Evolutionary conservation across 2,329 filamentous ascomycete genomes (phyloP), one percentile per base, ranked within the genome.

Genomic region (Arachnomyces sp.): DNA sequence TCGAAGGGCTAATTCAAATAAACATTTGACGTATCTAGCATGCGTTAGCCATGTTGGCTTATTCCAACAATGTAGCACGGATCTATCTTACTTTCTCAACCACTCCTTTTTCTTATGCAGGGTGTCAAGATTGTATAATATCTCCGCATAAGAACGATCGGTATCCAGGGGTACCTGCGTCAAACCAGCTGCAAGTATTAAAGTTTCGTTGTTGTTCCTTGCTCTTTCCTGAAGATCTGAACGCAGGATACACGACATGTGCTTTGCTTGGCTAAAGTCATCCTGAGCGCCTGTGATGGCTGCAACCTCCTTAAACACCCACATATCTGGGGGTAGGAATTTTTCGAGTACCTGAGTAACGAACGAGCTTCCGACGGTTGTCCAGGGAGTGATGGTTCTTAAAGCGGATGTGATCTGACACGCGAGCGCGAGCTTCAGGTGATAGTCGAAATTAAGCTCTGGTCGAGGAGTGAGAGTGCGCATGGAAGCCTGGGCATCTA

Each of bases 371-470:
- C 43, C 43, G 4, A 16, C 25, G 0, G 49, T 38, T 7, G 42
- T 39, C 45, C 50, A 54, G 7, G 52, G 50, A 8, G 45, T 46
- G 8, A 54, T 52, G 3, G 50, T 48, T 28, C 52, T 34, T 3
- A 52, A 35, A 7, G 44, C 52, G 7, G 49, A 52, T 1, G 50
- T 52, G 9, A 54, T 47, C n/a, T 51, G 49, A 36, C 48, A 53
- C 2, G 47, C 49, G 3, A 54, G 17, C 2, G 52, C 50, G 2
- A 52, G 37, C 15, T 54, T 53, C 7, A 54, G 28, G 25, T 53
- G 44, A 25, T 43, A 52, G 3, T 15, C n/a, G 11, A 52, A 53
- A 1, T 44, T 15, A 1, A 49, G 33, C 5, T 53, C 39, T 12
- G 52, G 43, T 6, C 46, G 43, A 2, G 48, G n/a, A 2, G 46